These are phyloP conservation scores for Elsinoe batatas DNA, from an alignment of 2,329 filamentous ascomycete genomes.

Conservation along the genomic window DNA sequence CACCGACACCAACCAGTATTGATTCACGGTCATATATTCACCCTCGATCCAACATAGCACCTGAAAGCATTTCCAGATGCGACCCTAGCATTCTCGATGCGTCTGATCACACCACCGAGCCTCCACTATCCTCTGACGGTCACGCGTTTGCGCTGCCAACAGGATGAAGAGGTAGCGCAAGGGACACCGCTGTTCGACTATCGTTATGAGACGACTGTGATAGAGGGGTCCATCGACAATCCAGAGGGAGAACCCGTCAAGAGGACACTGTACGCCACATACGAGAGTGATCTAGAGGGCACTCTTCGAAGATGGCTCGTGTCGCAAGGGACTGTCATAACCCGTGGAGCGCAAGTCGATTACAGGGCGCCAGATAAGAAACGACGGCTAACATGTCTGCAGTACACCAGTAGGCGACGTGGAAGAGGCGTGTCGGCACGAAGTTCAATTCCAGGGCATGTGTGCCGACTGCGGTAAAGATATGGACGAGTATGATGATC, in stretches of 20 bases:
- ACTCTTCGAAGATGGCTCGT: slow-evolving; percentile 69
- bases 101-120: slow-evolving; percentile 38
- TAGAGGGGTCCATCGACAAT: slow-evolving; percentile 58
- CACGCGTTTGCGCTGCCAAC: slow-evolving; percentile 67
- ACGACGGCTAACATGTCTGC: not conserved
- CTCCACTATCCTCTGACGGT: slow-evolving; percentile 92
- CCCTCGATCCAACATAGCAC: not conserved
- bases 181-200: slow-evolving; percentile 77
- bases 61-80: not conserved
- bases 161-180: slow-evolving; percentile 65
- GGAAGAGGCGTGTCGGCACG: slow-evolving; percentile 83
- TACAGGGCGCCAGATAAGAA: not conserved
- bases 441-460: slow-evolving; percentile 80
- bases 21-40: not conserved
- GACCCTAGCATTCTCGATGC: slow-evolving; percentile 30
- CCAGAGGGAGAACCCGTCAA: slow-evolving; percentile 57
- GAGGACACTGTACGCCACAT: slow-evolving; percentile 64
- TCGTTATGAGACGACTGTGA: slow-evolving; percentile 67
- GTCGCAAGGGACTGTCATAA: slow-evolving; percentile 52
- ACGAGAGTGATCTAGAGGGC: slow-evolving; percentile 76
- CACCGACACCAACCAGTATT: not conserved
- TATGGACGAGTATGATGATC: slow-evolving; percentile 63
- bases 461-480: slow-evolving; percentile 91
- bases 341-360: slow-evolving; percentile 25
- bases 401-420: slow-evolving; percentile 59